Evolutionary conservation across 176 grass and related monocot species (phyloP).

Genomic region (Thalia dealbata): DNA sequence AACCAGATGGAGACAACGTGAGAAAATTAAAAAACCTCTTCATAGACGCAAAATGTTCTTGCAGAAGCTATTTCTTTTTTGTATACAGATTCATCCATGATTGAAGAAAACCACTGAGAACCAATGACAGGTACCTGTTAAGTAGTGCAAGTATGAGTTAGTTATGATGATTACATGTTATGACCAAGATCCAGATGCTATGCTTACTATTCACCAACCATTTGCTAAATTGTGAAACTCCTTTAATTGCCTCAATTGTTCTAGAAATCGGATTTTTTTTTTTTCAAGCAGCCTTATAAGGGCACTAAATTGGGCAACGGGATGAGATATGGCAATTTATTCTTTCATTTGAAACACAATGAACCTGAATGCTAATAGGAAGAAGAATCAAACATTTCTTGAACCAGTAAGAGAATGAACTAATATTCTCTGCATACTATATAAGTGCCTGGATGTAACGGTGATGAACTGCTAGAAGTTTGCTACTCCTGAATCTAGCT

Average conservation of each 20-base stretch:
- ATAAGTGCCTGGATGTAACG: background rate
- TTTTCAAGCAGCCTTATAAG: background rate
- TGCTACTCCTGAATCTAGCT: too few relatives aligned
- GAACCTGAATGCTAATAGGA: background rate
- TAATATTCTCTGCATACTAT: background rate
- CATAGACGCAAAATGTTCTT: slow-evolving; percentile 92
- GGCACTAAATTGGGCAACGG: background rate
- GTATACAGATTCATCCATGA: slow-evolving; percentile 53
- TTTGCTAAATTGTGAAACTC: background rate
- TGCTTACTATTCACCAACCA: background rate
- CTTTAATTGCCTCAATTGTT: too few relatives aligned
- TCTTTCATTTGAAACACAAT: background rate
- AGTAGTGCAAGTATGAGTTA: slow-evolving; percentile 16
- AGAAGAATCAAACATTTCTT: background rate
- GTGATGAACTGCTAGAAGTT: background rate
- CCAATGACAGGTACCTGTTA: slow-evolving; percentile 60
- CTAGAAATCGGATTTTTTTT: too few relatives aligned
- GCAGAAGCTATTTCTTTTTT: slow-evolving; percentile 53
- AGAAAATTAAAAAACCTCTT: slow-evolving; percentile 44
- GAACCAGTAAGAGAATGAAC: background rate
- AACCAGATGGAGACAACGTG: background rate
- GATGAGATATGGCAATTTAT: background rate
- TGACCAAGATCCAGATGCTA: background rate
- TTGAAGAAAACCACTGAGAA: slow-evolving; percentile 64
- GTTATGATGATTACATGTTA: background rate